Base-by-base conservation (phyloP, 2,329 filamentous ascomycete species). In the Colletotrichum orchidophilum region DNA sequence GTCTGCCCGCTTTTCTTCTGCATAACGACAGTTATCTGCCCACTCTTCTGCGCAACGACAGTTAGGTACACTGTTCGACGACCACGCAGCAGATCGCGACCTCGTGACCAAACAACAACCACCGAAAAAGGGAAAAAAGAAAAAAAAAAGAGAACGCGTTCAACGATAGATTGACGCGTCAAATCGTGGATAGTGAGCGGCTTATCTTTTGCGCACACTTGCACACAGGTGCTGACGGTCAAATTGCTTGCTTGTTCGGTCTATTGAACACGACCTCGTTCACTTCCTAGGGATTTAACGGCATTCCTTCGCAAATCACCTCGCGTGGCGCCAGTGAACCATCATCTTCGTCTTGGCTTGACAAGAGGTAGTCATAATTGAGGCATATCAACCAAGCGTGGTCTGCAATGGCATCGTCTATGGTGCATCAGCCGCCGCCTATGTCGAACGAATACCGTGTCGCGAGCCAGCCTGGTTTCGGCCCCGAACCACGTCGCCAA, bases 151-250 rank as follows among this genome's bases (percentile, higher is more conserved):
- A 33, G 33, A 21, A 27, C 67, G 67, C 26, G 67, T 67, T 31
- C 13, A 66, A 5, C 35, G 35, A 6, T 1, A 31, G 9, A 26
- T 9, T 8, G 27, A 57, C 67, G 67, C 67, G 67, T 62, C 63
- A 52, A 49, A 5, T 11, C 39, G 55, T 57, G 67, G 11, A 46
- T 13, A 6, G 29, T 57, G 6, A 31, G 15, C 6, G 2, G 5
- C 3, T 21, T 5, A 13, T 5, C 6, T 21, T 9, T 4, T 11
- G 3, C 33, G 2, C 2, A 1, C 15, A 15, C 0, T 26, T 50
- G 21, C 49, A 50, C 4, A 3, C 7, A 1, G 26, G 2, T 12
- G 5, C n/a, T 21, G 9, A 35, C 50, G 11, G 13, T 5, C 9
- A 2, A 8, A 18, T 9, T 33, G 27, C 13, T 62, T 8, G 29